A percentile compares a stretch with the other conserved stretches of the same genome.
phyloP scores from a whole-genome alignment of 208 protist species.

The Porcisia deanei region DNA sequence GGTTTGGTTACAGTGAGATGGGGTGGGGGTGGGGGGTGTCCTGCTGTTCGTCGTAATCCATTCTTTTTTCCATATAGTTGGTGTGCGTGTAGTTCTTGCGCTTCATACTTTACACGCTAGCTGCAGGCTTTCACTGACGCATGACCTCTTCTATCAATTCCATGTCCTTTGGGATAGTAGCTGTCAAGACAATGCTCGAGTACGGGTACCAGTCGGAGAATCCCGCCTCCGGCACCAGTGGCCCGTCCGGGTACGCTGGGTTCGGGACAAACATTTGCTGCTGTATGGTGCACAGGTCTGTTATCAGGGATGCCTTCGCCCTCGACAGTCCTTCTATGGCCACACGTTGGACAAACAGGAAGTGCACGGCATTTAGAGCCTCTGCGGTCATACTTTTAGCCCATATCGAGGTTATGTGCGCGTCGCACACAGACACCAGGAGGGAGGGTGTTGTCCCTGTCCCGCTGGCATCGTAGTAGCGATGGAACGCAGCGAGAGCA shows the following conservation, averaged over 20 bases:
- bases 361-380: conserved; percentile 20
- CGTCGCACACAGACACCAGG: conserved; percentile 1
- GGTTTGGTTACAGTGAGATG: too few relatives aligned
- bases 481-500: conserved; percentile 29
- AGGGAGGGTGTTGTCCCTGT: not conserved
- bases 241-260: conserved; percentile 12
- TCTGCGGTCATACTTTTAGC: not conserved
- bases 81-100: not conserved
- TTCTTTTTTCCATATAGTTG: not conserved
- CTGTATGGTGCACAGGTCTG: conserved; percentile 14
- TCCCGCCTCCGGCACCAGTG: not conserved
- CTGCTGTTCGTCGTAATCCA: too few relatives aligned
- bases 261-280: conserved; percentile 7
- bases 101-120: too few relatives aligned
- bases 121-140: not conserved
- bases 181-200: conserved; percentile 47
- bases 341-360: conserved; percentile 49
- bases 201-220: conserved; percentile 46
- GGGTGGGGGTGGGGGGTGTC: too few relatives aligned
- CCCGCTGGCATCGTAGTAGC: conserved; percentile 2
- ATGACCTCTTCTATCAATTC: conserved; percentile 23
- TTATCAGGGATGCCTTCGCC: conserved; percentile 15
- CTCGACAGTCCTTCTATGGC: conserved; percentile 29
- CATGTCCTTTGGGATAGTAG: conserved; percentile 53
- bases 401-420: not conserved